phyloP scores from a whole-genome alignment of 176 grass and related monocot genomes.

The Saccharum officinarum region DNA sequence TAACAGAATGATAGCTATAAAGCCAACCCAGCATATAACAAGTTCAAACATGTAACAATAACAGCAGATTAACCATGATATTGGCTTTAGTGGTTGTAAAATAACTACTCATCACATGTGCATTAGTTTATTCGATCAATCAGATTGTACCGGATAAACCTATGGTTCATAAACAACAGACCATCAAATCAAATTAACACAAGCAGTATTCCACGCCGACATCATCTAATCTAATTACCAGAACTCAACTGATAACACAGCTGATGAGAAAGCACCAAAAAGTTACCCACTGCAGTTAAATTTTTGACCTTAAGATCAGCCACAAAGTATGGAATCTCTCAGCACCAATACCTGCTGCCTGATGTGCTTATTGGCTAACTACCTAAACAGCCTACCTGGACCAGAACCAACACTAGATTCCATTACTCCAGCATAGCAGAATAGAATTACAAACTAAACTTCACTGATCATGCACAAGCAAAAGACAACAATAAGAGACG shows the following conservation, averaged over 20 bases:
- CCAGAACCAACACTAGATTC: not conserved
- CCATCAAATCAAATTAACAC: not conserved
- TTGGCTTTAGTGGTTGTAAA: not conserved
- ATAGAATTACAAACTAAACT: not conserved
- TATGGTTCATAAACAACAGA: not conserved
- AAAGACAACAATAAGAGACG: too few species aligned
- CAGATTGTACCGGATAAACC: not conserved
- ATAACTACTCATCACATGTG: not conserved
- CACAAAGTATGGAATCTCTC: not conserved
- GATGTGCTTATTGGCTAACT: not conserved
- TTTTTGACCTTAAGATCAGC: not conserved
- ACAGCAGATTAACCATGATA: not conserved
- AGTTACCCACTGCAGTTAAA: not conserved
- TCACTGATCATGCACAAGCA: not conserved
- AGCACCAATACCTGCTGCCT: not conserved
- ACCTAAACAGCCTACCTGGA: not conserved
- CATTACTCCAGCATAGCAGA: not conserved
- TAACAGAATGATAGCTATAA: not conserved
- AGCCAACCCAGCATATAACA: not conserved
- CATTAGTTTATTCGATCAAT: not conserved
- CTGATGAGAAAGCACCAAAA: not conserved
- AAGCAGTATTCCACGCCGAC: not conserved
- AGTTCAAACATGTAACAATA: not conserved
- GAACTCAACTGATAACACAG: not conserved
- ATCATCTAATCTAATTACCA: not conserved